Conservation (phyloP, 2,329 filamentous ascomycete genomes). For the Aspergillus piperis region DNA sequence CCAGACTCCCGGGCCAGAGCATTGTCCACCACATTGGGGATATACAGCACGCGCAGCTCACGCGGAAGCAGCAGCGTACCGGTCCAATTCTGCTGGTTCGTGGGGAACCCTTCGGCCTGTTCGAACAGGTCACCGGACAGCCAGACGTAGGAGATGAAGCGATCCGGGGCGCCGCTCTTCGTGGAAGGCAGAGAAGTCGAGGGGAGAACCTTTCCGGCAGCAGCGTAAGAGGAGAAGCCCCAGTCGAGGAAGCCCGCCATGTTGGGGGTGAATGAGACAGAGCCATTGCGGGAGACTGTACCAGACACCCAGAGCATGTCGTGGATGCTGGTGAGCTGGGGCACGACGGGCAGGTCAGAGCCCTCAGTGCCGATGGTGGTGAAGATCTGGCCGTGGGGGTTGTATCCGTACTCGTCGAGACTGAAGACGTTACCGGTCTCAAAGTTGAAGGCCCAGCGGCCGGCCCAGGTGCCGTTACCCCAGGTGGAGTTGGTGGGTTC, state of each 20-base stretch:
- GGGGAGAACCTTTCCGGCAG: constrained; percentile 22
- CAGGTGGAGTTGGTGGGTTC: constrained; percentile 22
- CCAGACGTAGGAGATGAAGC: constrained; percentile 22
- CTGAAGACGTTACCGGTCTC: constrained; percentile 20
- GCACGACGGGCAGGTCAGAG: constrained; percentile 11
- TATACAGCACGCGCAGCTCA: constrained; percentile 13
- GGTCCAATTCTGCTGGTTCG: constrained; percentile 20
- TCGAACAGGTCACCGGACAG: constrained; percentile 20
- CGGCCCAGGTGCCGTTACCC: constrained; percentile 24
- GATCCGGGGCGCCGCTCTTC: constrained; percentile 20
- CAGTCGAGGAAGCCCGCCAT: constrained; percentile 26
- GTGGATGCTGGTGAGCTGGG: constrained; percentile 19
- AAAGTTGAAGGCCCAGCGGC: constrained; percentile 24
- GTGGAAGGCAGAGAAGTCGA: constrained; percentile 15
- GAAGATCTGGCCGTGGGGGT: constrained; percentile 18
- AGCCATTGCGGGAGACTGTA: constrained; percentile 8
- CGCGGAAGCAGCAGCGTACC: constrained; percentile 18
- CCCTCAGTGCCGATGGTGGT: constrained; percentile 22
- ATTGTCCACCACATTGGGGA: constrained; percentile 20
- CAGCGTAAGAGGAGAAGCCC: constrained; percentile 21
- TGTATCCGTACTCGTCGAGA: constrained; percentile 20
- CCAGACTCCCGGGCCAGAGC: constrained; percentile 9
- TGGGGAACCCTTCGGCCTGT: constrained; percentile 16
- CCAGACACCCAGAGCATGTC: constrained; percentile 24
- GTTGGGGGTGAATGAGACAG: constrained; percentile 16